phyloP scores from a whole-genome alignment of 1,139 yeast genomes.

The Spathaspora sp. region DNA sequence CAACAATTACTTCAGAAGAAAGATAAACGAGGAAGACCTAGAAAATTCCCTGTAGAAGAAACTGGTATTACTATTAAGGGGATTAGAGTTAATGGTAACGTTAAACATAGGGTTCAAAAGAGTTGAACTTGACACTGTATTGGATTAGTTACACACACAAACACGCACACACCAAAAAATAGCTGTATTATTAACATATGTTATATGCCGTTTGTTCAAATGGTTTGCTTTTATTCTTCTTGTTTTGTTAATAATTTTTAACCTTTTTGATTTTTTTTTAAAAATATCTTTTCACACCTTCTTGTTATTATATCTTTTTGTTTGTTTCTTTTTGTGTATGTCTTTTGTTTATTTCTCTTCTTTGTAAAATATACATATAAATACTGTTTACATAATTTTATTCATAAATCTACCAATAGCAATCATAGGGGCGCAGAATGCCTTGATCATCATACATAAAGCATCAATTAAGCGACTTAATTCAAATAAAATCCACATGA shows the following conservation, averaged over 20 bases:
- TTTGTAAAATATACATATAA: slow-evolving; percentile 1
- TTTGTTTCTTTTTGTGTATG: neutral
- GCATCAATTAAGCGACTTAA: slow-evolving; percentile 46
- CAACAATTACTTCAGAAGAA: slow-evolving; percentile 40
- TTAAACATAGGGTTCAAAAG: slow-evolving; percentile 8
- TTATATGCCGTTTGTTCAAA: neutral
- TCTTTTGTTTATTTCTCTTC: neutral
- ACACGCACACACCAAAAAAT: neutral
- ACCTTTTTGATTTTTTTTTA: neutral
- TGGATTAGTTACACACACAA: neutral
- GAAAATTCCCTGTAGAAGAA: slow-evolving; percentile 51
- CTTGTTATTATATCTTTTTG: neutral
- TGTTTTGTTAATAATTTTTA: neutral
- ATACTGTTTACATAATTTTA: slow-evolving; percentile 27
- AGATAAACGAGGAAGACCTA: slow-evolving; percentile 51
- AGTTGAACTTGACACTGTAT: slow-evolving; percentile 2
- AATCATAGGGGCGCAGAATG: slow-evolving; percentile 50
- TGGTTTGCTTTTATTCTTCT: neutral
- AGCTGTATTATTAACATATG: neutral
- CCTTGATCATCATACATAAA: slow-evolving; percentile 47
- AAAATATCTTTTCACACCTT: too few species aligned
- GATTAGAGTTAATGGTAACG: slow-evolving; percentile 41
- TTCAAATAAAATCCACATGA: slow-evolving; percentile 46
- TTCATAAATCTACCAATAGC: slow-evolving; percentile 49
- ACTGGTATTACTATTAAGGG: slow-evolving; percentile 51